Percentiles rank a stretch among this genome's conserved stretches.
These are phyloP conservation scores for Tephrocybe sp. DNA, from an alignment of 768 basidiomycete genomes.

Conservation along the genomic window DNA sequence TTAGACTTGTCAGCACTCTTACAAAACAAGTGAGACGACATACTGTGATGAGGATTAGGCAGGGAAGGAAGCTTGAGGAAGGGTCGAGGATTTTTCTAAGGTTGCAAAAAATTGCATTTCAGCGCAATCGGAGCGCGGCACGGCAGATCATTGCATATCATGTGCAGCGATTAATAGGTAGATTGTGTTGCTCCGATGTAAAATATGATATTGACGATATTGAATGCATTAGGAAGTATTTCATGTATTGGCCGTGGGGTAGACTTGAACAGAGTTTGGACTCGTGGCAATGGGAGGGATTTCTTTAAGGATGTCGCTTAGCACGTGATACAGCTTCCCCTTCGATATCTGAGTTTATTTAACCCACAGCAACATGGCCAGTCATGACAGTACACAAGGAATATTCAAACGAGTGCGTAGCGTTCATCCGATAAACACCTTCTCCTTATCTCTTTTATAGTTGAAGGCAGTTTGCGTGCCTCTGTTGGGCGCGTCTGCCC, in stretches of 20 bases:
- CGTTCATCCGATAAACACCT: background rate
- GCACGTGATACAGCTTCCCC: no score
- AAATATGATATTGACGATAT: background rate
- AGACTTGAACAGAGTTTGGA: no score
- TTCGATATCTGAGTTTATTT: no score
- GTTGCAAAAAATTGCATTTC: background rate
- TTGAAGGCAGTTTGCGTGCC: slow-evolving; percentile 79
- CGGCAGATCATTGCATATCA: background rate
- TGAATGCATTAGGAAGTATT: background rate
- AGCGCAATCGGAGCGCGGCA: no score
- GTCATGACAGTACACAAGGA: slow-evolving; percentile 20
- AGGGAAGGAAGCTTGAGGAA: background rate
- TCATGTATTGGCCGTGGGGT: background rate
- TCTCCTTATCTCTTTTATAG: slow-evolving; percentile 24
- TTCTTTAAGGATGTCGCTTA: no score
- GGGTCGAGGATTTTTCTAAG: no score
- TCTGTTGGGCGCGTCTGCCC: slow-evolving; percentile 65
- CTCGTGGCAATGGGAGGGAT: no score
- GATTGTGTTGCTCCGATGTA: background rate
- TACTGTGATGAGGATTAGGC: background rate
- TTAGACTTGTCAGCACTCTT: background rate
- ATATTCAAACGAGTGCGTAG: slow-evolving; percentile 37
- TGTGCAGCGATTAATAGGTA: background rate
- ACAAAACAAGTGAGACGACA: background rate
- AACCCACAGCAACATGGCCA: no score